Evolutionary conservation across 1,284 basidiomycete genomes (phyloP).

Genomic region (Puccinia novopanici): DNA sequence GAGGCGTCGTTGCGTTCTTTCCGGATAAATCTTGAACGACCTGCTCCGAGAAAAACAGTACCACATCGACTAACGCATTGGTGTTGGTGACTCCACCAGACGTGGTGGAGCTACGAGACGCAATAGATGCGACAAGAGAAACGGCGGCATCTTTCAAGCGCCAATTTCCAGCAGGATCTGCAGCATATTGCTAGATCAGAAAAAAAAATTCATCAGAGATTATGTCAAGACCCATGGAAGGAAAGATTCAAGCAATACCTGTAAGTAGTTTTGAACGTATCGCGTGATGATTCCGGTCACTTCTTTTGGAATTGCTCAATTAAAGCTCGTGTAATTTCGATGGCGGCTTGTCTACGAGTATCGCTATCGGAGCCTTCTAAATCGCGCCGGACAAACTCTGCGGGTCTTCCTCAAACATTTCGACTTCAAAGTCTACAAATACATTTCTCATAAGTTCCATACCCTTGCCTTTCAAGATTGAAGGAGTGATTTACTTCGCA

Average conservation of each 20-base stretch:
- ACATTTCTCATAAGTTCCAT: not conserved
- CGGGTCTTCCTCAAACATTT: conserved; percentile 97
- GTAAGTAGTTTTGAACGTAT: conserved; percentile 77
- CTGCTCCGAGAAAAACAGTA: conserved; percentile 91
- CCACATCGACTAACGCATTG: conserved; percentile 87
- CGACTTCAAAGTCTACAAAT: conserved; percentile 74
- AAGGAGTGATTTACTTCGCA: conserved; percentile 63
- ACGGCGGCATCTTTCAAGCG: conserved; percentile 94
- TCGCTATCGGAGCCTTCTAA: conserved; percentile 70
- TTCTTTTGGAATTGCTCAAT: conserved; percentile 76
- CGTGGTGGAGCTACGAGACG: conserved; percentile 77
- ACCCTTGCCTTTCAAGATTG: not conserved
- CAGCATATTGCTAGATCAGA: conserved; percentile 60
- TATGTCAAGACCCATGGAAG: not conserved
- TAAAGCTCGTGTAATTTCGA: conserved; percentile 86
- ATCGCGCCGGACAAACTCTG: conserved; percentile 91
- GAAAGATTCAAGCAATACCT: conserved; percentile 56
- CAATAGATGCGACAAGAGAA: conserved; percentile 86
- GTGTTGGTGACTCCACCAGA: conserved; percentile 83
- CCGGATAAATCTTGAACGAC: conserved; percentile 86
- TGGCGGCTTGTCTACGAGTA: conserved; percentile 86
- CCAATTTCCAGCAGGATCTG: conserved; percentile 75
- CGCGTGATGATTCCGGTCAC: conserved; percentile 80
- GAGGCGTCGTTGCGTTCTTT: conserved; percentile 63
- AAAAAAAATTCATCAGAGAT: not conserved